These are phyloP conservation scores for Calocybe gangraenosa DNA, from an alignment of 768 basidiomycete species.

Conservation along the genomic window DNA sequence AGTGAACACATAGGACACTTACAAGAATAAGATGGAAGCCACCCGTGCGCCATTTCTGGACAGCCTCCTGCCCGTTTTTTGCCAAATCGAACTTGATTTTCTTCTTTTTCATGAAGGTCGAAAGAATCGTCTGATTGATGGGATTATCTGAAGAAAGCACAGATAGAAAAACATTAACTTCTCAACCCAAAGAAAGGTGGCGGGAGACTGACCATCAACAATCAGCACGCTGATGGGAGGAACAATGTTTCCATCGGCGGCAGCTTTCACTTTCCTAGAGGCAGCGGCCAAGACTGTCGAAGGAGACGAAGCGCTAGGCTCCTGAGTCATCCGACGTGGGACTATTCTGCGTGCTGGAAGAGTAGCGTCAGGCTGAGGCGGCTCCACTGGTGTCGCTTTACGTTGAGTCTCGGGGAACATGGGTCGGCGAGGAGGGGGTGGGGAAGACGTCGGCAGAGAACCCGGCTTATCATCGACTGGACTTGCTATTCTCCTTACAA, in stretches of 20 bases:
- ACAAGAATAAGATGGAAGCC: slow-evolving; percentile 95
- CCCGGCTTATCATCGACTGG: neutral
- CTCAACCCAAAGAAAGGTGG: slow-evolving; percentile 9
- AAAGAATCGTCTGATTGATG: slow-evolving; percentile 96
- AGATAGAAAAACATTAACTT: too few species aligned
- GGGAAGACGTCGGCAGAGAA: slow-evolving; percentile 3
- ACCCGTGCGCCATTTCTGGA: slow-evolving; percentile 91
- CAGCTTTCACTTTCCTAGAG: slow-evolving; percentile 47
- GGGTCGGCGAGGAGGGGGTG: neutral
- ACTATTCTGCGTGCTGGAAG: slow-evolving; percentile 8
- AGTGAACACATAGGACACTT: slow-evolving; percentile 24
- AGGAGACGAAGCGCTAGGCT: slow-evolving; percentile 6
- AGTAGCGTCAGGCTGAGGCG: slow-evolving; percentile 7
- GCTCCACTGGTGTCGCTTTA: slow-evolving; percentile 12
- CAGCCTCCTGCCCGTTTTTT: slow-evolving; percentile 92
- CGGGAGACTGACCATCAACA: slow-evolving; percentile 75
- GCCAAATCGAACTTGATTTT: slow-evolving; percentile 94
- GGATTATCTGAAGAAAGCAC: slow-evolving; percentile 71
- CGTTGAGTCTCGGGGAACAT: neutral
- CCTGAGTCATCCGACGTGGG: slow-evolving; percentile 5
- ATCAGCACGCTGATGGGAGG: slow-evolving; percentile 98
- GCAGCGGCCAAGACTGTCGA: slow-evolving; percentile 25
- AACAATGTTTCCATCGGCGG: slow-evolving; percentile 67
- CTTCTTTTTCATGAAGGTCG: slow-evolving; percentile 96
- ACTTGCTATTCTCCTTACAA: too few species aligned